Base-by-base conservation (phyloP, 768 basidiomycete genomes). In the Dictyophora rubrovolvata region DNA sequence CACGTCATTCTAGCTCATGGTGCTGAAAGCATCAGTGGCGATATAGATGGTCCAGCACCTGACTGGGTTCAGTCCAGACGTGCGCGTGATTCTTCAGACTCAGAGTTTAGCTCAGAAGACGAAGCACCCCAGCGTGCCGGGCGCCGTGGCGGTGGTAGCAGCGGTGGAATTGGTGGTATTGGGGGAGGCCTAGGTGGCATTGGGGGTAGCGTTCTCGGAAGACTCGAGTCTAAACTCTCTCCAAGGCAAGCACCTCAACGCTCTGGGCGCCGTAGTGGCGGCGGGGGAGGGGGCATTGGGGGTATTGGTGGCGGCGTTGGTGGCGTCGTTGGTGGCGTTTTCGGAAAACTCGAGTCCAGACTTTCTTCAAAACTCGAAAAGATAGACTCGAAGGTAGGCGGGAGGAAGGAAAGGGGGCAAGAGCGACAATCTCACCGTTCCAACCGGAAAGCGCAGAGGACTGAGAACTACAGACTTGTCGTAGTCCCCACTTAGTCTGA, bases 1-100 rank as follows among this genome's bases (percentile, higher is more conserved):
- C 72, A 78, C n/a, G 70, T 72, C 33, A 68, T 73, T 58, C 69
- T 80, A 12, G 70, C 71, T 63, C 64, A 65, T 17, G 73, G 73
- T 66, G 53, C 37, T 3, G 55, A 56, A 48, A 56, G 35, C 34
- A 48, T 56, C 20, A 49, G 55, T 11, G 55, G 55, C 12, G 55
- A 56, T 2, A 28, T 56, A 5, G 55, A 56, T n/a, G 55, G 55
- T 1, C 55, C 55, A 33, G 55, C 55, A 48, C 55, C 47, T 28
- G 55, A 56, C 35, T 56, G 22, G 46, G 42, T 42, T 42, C 2
- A 9, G n/a, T 12, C 42, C 11, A 37, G 36, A 37, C 12, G n/a
- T 42, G 8, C 14, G 7, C 14, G 42, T 12, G 42, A n/a, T 42
- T 42, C 42, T 4, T 42, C 12, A 14, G n/a, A n/a, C 10, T 42